phyloP scores from a whole-genome alignment of 2,329 filamentous ascomycete genomes.

The Fusarium euwallaceae region DNA sequence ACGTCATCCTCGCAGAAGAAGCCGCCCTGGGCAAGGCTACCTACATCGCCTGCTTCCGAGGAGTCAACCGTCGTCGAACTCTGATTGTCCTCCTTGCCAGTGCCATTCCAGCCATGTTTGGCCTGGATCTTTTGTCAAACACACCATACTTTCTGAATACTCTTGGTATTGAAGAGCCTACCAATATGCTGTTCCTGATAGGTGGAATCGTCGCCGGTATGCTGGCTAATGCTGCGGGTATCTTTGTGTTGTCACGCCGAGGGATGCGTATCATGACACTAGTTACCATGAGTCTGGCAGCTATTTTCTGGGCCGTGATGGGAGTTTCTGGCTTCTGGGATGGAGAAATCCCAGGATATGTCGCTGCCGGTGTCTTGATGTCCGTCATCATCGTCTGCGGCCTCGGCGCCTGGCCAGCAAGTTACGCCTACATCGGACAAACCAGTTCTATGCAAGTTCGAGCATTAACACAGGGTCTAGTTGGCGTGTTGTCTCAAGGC shows the following conservation, averaged over 20 bases:
- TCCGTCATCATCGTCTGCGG: conserved; percentile 54
- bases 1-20: not conserved
- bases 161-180: not conserved
- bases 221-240: not conserved
- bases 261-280: not conserved
- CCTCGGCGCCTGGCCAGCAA: conserved; percentile 55
- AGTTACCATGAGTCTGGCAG: not conserved
- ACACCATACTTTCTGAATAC: not conserved
- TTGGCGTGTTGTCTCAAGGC: conserved; percentile 55
- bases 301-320: not conserved
- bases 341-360: not conserved
- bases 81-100: conserved; percentile 3
- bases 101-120: not conserved
- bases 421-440: conserved; percentile 52
- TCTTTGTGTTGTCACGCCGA: not conserved
- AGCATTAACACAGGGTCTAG: conserved; percentile 50
- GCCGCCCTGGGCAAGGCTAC: not conserved
- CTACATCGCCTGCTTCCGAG: not conserved
- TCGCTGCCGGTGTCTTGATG: conserved; percentile 49
- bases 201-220: conserved; percentile 1
- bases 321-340: conserved; percentile 6
- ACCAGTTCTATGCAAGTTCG: conserved; percentile 27
- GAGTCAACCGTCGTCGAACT: conserved; percentile 2
- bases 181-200: not conserved
- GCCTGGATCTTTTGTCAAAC: not conserved